Base-by-base conservation (phyloP, 2,329 filamentous ascomycete genomes). In the Aspergillus sp. region DNA sequence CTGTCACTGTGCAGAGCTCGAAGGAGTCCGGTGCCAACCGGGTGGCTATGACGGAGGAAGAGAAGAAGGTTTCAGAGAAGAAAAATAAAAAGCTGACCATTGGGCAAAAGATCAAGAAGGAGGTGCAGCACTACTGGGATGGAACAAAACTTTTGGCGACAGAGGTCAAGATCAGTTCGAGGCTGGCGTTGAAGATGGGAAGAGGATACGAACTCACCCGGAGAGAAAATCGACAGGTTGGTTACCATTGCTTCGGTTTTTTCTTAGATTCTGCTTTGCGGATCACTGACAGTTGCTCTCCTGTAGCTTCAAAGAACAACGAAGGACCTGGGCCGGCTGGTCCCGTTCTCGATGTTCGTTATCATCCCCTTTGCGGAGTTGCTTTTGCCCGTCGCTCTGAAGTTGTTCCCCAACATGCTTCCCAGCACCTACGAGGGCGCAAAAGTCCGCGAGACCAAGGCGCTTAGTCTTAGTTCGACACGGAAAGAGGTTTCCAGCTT, bases 341-440 rank as follows among this genome's bases (percentile, higher is more conserved):
- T 98, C 9, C 93, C 93, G 10, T 98, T 98, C 69, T 94, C 90
- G 5, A 86, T 96, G 57, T 98, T 98, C 69, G 80, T 98, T 59
- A 91, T 98, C 56, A 89, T 98, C 35, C 93, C 93, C 1, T 94
- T 98, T 56, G 93, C 90, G 48, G 93, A 98, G 72, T 76, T 96
- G 33, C 79, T 98, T 40, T 81, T 97, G 26, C 93, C 93, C 1
- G 77, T 98, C 41, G 93, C 91, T 5, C 78, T 98, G 43, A 94
- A 87, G 72, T 74, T 98, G 41, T 98, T 98, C 80, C 93, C 93
- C 66, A 97, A 97, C 70, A 79, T 98, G 70, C 82, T 98, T 44
- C 93, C 93, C 42, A 96, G 89, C 75, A 98, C 93, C 28, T 98
- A 94, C 66, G 93, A 98, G 71, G 90, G 81, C 29, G 86, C 94